Conservation (phyloP, 805 yeast genomes). For the Wickerhamomyces queroliae region DNA sequence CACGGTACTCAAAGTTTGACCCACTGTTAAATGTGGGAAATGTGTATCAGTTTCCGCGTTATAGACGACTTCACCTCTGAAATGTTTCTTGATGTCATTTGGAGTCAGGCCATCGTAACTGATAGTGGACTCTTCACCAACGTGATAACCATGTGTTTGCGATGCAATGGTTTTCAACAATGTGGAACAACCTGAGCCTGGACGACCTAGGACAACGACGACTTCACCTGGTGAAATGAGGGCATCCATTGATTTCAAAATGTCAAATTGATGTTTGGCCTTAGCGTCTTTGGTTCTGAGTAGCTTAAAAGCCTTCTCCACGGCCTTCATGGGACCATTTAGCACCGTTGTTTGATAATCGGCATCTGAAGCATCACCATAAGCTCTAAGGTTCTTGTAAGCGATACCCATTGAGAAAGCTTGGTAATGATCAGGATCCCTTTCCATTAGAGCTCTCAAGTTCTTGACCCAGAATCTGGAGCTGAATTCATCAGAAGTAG, state of each 20-base stretch:
- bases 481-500: slow-evolving; percentile 48
- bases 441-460: slow-evolving; percentile 41
- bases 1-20: slow-evolving; percentile 58
- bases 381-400: slow-evolving; percentile 54
- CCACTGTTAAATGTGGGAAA: slow-evolving; percentile 64
- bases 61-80: slow-evolving; percentile 65
- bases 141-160: slow-evolving; percentile 54
- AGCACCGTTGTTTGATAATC: slow-evolving; percentile 62
- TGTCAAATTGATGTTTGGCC: slow-evolving; percentile 32
- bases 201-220: slow-evolving; percentile 67
- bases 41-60: slow-evolving; percentile 66
- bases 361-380: slow-evolving; percentile 52
- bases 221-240: slow-evolving; percentile 55
- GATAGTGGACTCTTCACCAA: slow-evolving; percentile 40
- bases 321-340: slow-evolving; percentile 31
- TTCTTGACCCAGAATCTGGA: slow-evolving; percentile 62
- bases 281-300: slow-evolving; percentile 15
- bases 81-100: slow-evolving; percentile 42
- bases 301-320: slow-evolving; percentile 9
- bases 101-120: slow-evolving; percentile 52
- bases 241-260: slow-evolving; percentile 62
- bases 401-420: slow-evolving; percentile 52
- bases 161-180: slow-evolving; percentile 53
- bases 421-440: slow-evolving; percentile 56
- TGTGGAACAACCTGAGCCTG: slow-evolving; percentile 74